Percentiles rank a stretch among this genome's conserved stretches.
Conservation (phyloP, 2,329 filamentous ascomycete genomes). For the Neoascochyta sp. region DNA sequence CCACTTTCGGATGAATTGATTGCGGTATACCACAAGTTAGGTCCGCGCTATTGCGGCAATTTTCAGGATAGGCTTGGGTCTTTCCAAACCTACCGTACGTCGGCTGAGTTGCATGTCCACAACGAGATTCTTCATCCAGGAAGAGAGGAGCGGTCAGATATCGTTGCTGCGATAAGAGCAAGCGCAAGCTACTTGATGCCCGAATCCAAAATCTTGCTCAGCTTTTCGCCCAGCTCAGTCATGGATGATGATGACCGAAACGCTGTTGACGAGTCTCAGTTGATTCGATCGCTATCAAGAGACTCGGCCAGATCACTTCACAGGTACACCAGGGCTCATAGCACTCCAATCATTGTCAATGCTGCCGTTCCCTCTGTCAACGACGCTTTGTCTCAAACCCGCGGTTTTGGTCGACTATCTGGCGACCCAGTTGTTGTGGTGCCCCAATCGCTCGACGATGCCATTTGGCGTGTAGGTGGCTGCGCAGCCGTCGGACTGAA, state of each 20-base stretch:
- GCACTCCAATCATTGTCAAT: conserved; percentile 80
- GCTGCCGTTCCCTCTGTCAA: conserved; percentile 82
- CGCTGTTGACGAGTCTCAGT: conserved; percentile 65
- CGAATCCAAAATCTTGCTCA: conserved; percentile 77
- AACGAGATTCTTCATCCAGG: conserved; percentile 89
- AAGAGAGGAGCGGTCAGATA: conserved; percentile 87
- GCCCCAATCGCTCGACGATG: conserved; percentile 84
- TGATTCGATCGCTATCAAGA: conserved; percentile 73
- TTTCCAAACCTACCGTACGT: conserved; percentile 94
- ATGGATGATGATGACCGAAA: conserved; percentile 78
- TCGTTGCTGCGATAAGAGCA: conserved; percentile 79
- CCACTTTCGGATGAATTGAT: conserved; percentile 86
- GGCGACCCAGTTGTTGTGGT: conserved; percentile 78
- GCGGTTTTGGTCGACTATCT: conserved; percentile 77
- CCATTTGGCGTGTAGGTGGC: conserved; percentile 87
- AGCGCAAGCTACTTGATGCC: conserved; percentile 79
- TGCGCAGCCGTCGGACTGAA: conserved; percentile 83
- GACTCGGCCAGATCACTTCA: conserved; percentile 65
- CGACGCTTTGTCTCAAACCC: conserved; percentile 75
- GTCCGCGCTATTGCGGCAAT: conserved; percentile 88
- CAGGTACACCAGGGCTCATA: conserved; percentile 66
- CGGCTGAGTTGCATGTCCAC: conserved; percentile 81
- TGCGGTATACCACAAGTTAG: conserved; percentile 84
- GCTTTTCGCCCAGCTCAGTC: conserved; percentile 74
- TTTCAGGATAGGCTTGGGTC: conserved; percentile 95